Conservation (phyloP, 1,284 basidiomycete species). For the Ustilago lituana region DNA sequence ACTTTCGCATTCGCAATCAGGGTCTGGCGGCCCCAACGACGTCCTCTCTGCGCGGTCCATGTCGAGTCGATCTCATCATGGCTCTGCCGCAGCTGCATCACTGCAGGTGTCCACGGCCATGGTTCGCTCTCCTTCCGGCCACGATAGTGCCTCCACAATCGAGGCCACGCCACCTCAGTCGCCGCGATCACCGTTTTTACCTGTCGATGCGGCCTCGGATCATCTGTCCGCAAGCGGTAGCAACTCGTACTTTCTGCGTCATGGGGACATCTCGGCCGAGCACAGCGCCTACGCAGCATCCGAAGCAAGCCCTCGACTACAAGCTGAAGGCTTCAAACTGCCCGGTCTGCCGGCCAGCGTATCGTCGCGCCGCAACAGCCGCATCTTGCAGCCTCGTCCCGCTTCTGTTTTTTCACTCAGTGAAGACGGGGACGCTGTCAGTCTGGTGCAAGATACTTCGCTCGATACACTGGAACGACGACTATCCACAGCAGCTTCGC, state of each 20-base stretch:
- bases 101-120: conserved; percentile 7
- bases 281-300: conserved; percentile 9
- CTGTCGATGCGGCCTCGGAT: conserved; percentile 3
- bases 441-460: conserved; percentile 21
- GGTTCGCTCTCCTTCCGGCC: conserved; percentile 13
- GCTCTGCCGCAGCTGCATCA: conserved; percentile 11
- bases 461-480: conserved; percentile 12
- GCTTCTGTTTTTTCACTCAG: conserved; percentile 31
- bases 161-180: conserved; percentile 13
- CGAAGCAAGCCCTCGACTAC: conserved; percentile 16
- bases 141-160: not conserved
- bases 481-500: conserved; percentile 13
- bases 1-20: conserved; percentile 7
- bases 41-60: conserved; percentile 15
- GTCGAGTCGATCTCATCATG: conserved; percentile 25
- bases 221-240: conserved; percentile 14
- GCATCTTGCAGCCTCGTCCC: conserved; percentile 26
- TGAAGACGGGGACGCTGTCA: conserved; percentile 26
- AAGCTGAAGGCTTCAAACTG: conserved; percentile 30
- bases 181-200: conserved; percentile 8
- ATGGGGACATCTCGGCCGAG: conserved; percentile 18
- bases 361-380: conserved; percentile 31
- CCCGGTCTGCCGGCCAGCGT: conserved; percentile 32
- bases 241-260: conserved; percentile 19
- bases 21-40: conserved; percentile 3